Evolutionary conservation across 2,329 filamentous ascomycete genomes (phyloP), one percentile per base, ranked within the genome.

Genomic region (Juglanconis oblonga): DNA sequence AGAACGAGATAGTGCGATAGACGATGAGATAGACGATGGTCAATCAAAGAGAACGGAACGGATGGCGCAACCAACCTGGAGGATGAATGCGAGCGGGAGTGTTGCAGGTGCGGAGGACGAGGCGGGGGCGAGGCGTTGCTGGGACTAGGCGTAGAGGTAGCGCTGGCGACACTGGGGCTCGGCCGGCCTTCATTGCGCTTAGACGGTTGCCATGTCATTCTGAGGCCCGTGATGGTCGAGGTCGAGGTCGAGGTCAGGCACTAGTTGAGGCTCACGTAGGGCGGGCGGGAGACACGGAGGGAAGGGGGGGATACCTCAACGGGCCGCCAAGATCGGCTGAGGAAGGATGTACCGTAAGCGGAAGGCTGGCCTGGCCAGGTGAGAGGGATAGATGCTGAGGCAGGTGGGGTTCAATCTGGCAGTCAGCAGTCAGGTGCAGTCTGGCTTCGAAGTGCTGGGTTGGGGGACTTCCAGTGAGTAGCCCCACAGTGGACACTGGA

Each of bases 171-270:
- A 36, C 24, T 56, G 35, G 48, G 54, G 36, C 54, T 50, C 29
- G 45, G 45, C 45, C 47, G 54, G 35, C 54, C 54, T 56, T 62
- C 61, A 62, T 62, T 62, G 61, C 57, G 61, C 61, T 49, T 62
- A 36, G 61, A 58, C 52, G 57, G 52, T 56, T 59, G 57, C 61
- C 61, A 62, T 62, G 61, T 59, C 61, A 62, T 62, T 59, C 61
- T 55, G 52, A 52, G 50, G 50, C 32, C 42, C 7, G n/a, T 7
- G 3, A n/a, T 14, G 38, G 38, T 42, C 14, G 38, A 42, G 38
- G 38, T 42, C 14, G 38, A 42, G 38, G 38, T 13, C 4, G 38
- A 14, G 10, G 38, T 13, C 38, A 14, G 14, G 38, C 10, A 13
- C 10, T 42, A 42, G 38, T 42, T 42, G 53, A 55, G 45, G 42